phyloP scores from a whole-genome alignment of 2,329 filamentous ascomycete species.

The Neofusicoccum ribis region DNA sequence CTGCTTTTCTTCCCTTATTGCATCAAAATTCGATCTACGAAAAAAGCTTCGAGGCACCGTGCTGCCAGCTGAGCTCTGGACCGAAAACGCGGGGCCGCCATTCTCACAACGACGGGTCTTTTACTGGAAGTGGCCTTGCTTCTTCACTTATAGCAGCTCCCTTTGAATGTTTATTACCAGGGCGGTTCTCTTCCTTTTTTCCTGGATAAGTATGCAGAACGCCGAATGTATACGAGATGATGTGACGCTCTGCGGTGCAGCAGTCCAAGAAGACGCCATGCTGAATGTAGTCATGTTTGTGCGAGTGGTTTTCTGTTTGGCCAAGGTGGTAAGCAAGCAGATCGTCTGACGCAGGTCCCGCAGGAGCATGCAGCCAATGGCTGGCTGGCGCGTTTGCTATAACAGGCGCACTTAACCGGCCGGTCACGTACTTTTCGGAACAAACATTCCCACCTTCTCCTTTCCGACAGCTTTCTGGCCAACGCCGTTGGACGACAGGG shows the following conservation, averaged over 20 bases:
- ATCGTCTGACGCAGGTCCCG: neutral
- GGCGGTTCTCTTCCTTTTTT: slow-evolving; percentile 6
- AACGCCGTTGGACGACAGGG: neutral
- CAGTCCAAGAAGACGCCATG: neutral
- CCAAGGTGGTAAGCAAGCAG: too few relatives aligned
- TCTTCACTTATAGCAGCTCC: neutral
- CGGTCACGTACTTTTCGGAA: neutral
- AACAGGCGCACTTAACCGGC: neutral
- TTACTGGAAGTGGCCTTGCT: neutral
- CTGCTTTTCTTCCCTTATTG: neutral
- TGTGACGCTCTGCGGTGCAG: neutral
- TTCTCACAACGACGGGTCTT: neutral
- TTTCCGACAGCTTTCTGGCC: neutral
- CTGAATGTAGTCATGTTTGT: neutral
- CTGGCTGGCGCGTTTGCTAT: neutral
- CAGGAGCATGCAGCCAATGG: neutral
- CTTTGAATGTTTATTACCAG: slow-evolving; percentile 4
- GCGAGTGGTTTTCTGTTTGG: neutral
- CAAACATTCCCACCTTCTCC: neutral
- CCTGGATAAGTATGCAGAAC: slow-evolving; percentile 8
- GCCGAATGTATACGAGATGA: slow-evolving; percentile 4
- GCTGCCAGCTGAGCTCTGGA: neutral
- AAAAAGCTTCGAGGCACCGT: neutral
- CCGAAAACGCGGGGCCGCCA: neutral
- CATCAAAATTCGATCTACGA: slow-evolving; percentile 1